Evolutionary conservation across 176 grass and related monocot genomes (phyloP).

Genomic region (Avena sativa): DNA sequence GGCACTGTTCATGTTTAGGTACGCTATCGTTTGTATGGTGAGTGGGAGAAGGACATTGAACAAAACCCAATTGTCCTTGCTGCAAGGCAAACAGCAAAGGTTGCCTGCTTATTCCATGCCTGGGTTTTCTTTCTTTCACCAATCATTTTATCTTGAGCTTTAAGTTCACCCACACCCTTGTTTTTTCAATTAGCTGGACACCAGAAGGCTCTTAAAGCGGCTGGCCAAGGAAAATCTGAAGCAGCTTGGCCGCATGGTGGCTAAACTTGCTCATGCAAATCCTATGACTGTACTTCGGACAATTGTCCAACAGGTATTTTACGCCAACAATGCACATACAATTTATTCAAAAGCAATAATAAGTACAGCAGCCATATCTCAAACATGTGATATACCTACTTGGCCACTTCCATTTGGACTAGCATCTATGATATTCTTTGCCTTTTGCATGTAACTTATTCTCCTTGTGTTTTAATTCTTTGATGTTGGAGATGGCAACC

Average conservation of each 20-base stretch:
- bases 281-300: conserved; percentile 98
- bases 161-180: no score
- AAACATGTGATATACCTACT: conserved; percentile 16
- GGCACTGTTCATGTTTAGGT: conserved; percentile 50
- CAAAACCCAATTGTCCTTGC: conserved; percentile 85
- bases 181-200: conserved; percentile 80
- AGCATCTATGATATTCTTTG: not conserved
- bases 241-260: conserved; percentile 95
- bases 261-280: conserved; percentile 99
- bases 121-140: conserved; percentile 28
- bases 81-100: conserved; percentile 97
- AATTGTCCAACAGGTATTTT: conserved; percentile 94
- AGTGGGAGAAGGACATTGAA: conserved; percentile 96
- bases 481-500: conserved; percentile 28
- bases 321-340: conserved; percentile 19
- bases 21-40: conserved; percentile 91
- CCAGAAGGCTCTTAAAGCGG: conserved; percentile 96
- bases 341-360: conserved; percentile 30
- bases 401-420: conserved; percentile 25
- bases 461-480: conserved; percentile 27
- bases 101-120: conserved; percentile 39
- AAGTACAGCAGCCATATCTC: conserved; percentile 14
- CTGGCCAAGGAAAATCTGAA: conserved; percentile 99
- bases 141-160: conserved; percentile 26
- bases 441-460: conserved; percentile 9